Conservation (phyloP, 129 eudicot genomes). For the Escallonia herrerae region DNA sequence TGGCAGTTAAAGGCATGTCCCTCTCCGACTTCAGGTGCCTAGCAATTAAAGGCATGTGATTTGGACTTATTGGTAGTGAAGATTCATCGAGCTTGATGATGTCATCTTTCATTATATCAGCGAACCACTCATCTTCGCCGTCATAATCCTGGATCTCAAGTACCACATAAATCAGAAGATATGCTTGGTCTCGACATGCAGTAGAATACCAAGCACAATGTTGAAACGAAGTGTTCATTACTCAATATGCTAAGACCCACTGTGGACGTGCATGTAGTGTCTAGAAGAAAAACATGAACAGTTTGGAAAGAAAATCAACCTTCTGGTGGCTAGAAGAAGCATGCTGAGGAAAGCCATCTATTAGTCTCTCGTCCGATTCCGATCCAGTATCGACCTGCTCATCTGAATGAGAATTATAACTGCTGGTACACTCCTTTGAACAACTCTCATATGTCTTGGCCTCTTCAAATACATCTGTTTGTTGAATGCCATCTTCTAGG, state of each 20-base stretch:
- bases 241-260: not conserved
- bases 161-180: not conserved
- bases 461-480: slow-evolving; percentile 16
- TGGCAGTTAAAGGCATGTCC: too few relatives aligned
- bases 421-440: slow-evolving; percentile 46
- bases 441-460: slow-evolving; percentile 20
- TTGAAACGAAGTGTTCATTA: too few relatives aligned
- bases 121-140: slow-evolving; percentile 61
- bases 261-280: too few relatives aligned
- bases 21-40: not conserved
- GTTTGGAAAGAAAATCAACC: slow-evolving; percentile 12
- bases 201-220: not conserved
- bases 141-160: slow-evolving; percentile 25
- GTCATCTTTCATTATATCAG: slow-evolving; percentile 80
- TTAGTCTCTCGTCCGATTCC: slow-evolving; percentile 30
- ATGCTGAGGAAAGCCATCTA: slow-evolving; percentile 15
- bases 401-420: slow-evolving; percentile 44
- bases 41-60: not conserved
- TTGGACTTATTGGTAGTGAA: slow-evolving; percentile 6
- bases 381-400: slow-evolving; percentile 44
- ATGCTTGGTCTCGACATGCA: not conserved
- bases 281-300: too few relatives aligned
- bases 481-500: slow-evolving; percentile 18
- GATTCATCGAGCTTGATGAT: slow-evolving; percentile 69
- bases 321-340: slow-evolving; percentile 30